These are phyloP conservation scores for Fusarium tjaetaba DNA, from an alignment of 2,329 filamentous ascomycete genomes.

Conservation along the genomic window DNA sequence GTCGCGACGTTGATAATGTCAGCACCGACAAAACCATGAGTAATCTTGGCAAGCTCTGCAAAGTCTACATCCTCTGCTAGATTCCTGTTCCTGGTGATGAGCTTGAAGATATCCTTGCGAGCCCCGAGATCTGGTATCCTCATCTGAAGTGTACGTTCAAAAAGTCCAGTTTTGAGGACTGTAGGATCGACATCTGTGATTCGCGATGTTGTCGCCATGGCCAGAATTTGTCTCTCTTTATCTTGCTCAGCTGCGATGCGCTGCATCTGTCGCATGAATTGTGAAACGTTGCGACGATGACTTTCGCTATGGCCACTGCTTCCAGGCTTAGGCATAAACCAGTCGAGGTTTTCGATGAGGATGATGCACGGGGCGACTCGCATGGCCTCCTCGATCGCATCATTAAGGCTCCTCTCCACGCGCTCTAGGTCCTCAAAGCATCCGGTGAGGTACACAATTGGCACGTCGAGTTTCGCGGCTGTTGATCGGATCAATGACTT, in stretches of 20 bases:
- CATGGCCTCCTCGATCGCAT: conserved; percentile 78
- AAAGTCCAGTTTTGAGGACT: conserved; percentile 77
- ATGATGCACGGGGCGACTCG: conserved; percentile 86
- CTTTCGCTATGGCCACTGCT: conserved; percentile 87
- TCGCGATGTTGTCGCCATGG: conserved; percentile 89
- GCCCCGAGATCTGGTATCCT: conserved; percentile 84
- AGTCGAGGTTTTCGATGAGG: conserved; percentile 91
- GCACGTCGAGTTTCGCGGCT: conserved; percentile 76
- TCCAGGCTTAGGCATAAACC: conserved; percentile 79
- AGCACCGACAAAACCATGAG: conserved; percentile 91
- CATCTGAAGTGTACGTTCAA: conserved; percentile 87
- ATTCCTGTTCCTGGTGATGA: conserved; percentile 72
- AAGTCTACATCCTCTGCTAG: conserved; percentile 79
- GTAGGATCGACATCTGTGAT: conserved; percentile 87
- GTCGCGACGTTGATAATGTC: conserved; percentile 77
- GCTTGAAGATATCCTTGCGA: conserved; percentile 79
- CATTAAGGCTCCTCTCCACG: conserved; percentile 51
- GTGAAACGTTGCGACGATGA: conserved; percentile 86
- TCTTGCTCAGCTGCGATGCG: conserved; percentile 77
- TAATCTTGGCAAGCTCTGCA: conserved; percentile 78
- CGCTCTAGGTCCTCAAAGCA: conserved; percentile 53
- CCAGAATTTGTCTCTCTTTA: conserved; percentile 79
- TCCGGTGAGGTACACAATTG: conserved; percentile 68
- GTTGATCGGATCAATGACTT: conserved; percentile 79
- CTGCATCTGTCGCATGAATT: conserved; percentile 88